Evolutionary conservation across 2,329 filamentous ascomycete species (phyloP), one percentile per base, ranked within the genome.

Genomic region (Colletotrichum sp.): DNA sequence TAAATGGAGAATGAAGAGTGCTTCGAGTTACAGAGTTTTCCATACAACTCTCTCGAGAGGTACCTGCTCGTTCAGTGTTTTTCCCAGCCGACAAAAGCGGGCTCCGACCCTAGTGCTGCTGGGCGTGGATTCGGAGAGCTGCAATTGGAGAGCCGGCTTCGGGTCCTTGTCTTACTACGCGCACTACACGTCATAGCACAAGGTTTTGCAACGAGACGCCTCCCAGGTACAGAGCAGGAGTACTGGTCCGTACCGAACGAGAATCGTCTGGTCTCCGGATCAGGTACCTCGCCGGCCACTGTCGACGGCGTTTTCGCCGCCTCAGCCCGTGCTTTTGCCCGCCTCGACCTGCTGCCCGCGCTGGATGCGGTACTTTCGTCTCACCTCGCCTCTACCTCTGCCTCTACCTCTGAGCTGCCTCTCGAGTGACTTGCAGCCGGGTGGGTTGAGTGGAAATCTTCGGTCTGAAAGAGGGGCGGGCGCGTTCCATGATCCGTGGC

Each of bases 111-210:
- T 76, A 76, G 74, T 49, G 70, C 70, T 65, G 64, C 74, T 36
- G 63, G 73, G 64, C 70, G 73, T 59, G 68, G 64, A 73, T 44
- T 59, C 70, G 57, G 26, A 59, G 32, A 52, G 70, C 57, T 69
- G 30, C 74, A 74, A 76, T 76, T 76, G 74, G 74, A 69, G 70
- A 32, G 59, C 36, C 70, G 65, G 74, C 66, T 76, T 30, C 55
- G 65, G 26, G 49, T 73, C 64, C 74, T 76, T 64, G 74, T 76
- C 70, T 65, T 72, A 76, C 73, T 65, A 76, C 74, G 64, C 73
- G n/a, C 73, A 57, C 64, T 73, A 59, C 64, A 60, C 44, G 49
- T 60, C 64, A 71, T 60, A 59, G 68, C 70, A 76, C 74, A 73
- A 76, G 74, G 70, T 76, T 76, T 60, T 49, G 49, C 26, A 52